Base-by-base conservation (phyloP, 1,139 yeast species). In the Keqinozyma sinolaborantium region DNA sequence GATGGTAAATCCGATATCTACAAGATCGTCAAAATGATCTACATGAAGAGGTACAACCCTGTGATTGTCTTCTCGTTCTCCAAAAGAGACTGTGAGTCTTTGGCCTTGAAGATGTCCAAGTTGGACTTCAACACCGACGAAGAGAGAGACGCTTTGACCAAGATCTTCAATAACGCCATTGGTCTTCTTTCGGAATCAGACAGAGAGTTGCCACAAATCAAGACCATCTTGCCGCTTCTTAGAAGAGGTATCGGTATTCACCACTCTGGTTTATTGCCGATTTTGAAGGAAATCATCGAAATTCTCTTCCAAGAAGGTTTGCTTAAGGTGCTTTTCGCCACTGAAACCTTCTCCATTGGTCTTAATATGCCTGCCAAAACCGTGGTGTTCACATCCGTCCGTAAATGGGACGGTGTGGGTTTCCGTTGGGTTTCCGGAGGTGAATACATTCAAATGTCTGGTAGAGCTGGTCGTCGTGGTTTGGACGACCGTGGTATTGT, bases 391-490 rank as follows among this genome's bases (percentile, higher is more conserved):
- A 92, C 98, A 0, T 85, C 94, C 26, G 98, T 94, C 10, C 79
- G 98, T 56, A 94, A 94, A 57, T 92, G 96, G 95, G 99, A 94
- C 60, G 98, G 98, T 49, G 80, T 77, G 40, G 94, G 92, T 16
- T 88, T 90, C 68, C 79, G 99, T 60, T 92, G 97, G 97, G 96
- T 94, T 25, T 86, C 96, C 34, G 97, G 97, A 38, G 99, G 98
- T 65, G 99, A 94, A 62, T 94, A 92, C 60, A 94, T 92, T 49
- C 99, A 94, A 64, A 92, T 92, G 99, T 86, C 97, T 26, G 99
- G 99, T 42, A 82, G 99, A 64, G 99, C 99, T 12, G 99, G 99
- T 50, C 90, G 99, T 72, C 85, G 99, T 73, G 98, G 99, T 50
- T 74, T 94, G 44, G 99, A 94, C 72, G 97, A 92, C 55, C 82